phyloP scores from a whole-genome alignment of 2,329 filamentous ascomycete species.

The Colletotrichum australisinense region DNA sequence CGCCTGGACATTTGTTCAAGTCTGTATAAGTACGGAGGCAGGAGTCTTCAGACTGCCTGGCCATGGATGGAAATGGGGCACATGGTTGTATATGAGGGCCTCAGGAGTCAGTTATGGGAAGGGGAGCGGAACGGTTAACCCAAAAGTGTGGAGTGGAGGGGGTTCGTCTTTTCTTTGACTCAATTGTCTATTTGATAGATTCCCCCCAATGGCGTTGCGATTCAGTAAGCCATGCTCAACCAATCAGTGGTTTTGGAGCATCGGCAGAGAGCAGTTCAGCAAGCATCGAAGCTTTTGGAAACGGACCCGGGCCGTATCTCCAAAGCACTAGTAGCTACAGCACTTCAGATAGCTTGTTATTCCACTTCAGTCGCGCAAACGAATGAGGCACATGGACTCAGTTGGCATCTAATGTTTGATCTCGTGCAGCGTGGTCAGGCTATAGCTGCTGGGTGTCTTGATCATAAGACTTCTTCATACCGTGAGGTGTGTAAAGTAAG shows the following conservation, averaged over 20 bases:
- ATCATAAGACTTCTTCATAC: no score
- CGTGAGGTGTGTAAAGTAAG: no score
- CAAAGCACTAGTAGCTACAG: constrained; percentile 27
- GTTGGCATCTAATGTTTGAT: background rate
- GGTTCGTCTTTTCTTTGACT: constrained; percentile 20
- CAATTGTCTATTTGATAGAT: constrained; percentile 30
- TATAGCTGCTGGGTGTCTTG: background rate
- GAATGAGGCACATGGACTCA: background rate
- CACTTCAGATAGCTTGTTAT: constrained; percentile 32
- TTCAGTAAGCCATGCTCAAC: constrained; percentile 21
- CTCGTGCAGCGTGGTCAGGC: background rate
- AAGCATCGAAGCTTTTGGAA: constrained; percentile 27
- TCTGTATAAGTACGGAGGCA: constrained; percentile 48
- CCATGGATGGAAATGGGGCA: constrained; percentile 15
- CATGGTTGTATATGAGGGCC: constrained; percentile 34
- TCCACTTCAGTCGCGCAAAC: constrained; percentile 17
- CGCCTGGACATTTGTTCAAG: constrained; percentile 39
- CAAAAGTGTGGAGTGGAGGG: constrained; percentile 30
- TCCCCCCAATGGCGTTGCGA: constrained; percentile 28
- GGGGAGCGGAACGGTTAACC: constrained; percentile 19
- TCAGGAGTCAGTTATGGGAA: constrained; percentile 34
- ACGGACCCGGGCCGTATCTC: constrained; percentile 25
- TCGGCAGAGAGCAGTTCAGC: constrained; percentile 29
- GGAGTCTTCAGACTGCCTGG: constrained; percentile 13
- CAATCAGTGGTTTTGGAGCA: background rate